Base-by-base conservation (phyloP, 108 stramenopile species). In the Cyclotella sp. region DNA sequence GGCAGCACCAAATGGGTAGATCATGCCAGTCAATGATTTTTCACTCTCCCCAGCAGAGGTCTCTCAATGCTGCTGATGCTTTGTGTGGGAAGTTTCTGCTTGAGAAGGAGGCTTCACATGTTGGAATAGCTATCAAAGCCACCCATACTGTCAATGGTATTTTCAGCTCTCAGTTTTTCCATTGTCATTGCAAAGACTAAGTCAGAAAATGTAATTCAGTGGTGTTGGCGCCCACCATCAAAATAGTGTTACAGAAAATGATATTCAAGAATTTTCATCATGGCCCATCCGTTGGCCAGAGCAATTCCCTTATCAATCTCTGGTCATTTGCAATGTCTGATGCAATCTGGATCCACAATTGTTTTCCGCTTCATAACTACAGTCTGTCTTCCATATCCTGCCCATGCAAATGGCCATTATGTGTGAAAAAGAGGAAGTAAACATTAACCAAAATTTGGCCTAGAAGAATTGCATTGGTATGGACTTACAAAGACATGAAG, bases 321-420 rank as follows among this genome's bases (percentile, higher is more conserved):
- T 84, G 85, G 87, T 82, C 82, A 39, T 54, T 81, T 18, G 82
- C 87, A 15, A 39, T 88, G 44, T 45, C 74, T 21, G 75, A 88
- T 51, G 79, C 87, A 9, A 65, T 72, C 27, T 81, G 54, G 18
- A 42, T 58, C 9, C 55, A 58, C 22, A 58, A 24, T 24, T 21
- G 24, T 77, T 0, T 76, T 46, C 61, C 83, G 83, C 55, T 21
- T 75, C 42, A 45, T 75, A 27, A 67, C 11, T 58, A 24, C n/a
- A 70, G 79, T 4, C 60, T 82, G 9, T 42, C n/a, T n/a, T n/a
- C n/a, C n/a, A n/a, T n/a, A n/a, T n/a, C n/a, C n/a, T n/a, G n/a
- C n/a, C n/a, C n/a, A n/a, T n/a, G n/a, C n/a, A n/a, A n/a, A n/a
- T n/a, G n/a, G n/a, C n/a, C n/a, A n/a, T n/a, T n/a, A n/a, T n/a